Evolutionary conservation across 2,329 filamentous ascomycete species (phyloP).

Genomic region (Colletotrichum sp.): DNA sequence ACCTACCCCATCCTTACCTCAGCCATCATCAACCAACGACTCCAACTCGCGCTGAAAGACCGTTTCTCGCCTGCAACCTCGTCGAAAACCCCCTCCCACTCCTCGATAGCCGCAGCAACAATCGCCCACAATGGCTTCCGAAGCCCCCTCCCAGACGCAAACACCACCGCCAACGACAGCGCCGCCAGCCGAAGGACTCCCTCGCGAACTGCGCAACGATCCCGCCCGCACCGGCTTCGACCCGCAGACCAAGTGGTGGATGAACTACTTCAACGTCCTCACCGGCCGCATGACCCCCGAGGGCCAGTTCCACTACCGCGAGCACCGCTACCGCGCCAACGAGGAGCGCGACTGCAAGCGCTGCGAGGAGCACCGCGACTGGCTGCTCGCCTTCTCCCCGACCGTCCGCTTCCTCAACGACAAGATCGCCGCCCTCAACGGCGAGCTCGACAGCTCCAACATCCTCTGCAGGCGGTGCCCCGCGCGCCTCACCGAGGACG

Average conservation of each 20-base stretch:
- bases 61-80: background rate
- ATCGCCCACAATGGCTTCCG: background rate
- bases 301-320: constrained; percentile 78
- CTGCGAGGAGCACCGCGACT: constrained; percentile 84
- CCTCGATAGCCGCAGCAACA: background rate
- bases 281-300: constrained; percentile 73
- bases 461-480: constrained; percentile 84
- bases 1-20: background rate
- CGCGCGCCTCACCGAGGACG: constrained; percentile 58
- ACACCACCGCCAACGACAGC: constrained; percentile 2
- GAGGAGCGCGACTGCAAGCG: constrained; percentile 79
- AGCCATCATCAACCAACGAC: background rate
- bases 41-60: background rate
- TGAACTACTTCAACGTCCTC: constrained; percentile 85
- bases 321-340: constrained; percentile 75
- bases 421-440: constrained; percentile 81
- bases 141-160: constrained; percentile 5
- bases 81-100: background rate
- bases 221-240: constrained; percentile 68
- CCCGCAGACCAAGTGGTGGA: constrained; percentile 69
- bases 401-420: constrained; percentile 86
- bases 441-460: constrained; percentile 73
- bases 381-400: constrained; percentile 83
- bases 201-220: constrained; percentile 57
- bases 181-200: constrained; percentile 10